Conservation (phyloP, 2,329 filamentous ascomycete species). For the Cyphellophora europaea region DNA sequence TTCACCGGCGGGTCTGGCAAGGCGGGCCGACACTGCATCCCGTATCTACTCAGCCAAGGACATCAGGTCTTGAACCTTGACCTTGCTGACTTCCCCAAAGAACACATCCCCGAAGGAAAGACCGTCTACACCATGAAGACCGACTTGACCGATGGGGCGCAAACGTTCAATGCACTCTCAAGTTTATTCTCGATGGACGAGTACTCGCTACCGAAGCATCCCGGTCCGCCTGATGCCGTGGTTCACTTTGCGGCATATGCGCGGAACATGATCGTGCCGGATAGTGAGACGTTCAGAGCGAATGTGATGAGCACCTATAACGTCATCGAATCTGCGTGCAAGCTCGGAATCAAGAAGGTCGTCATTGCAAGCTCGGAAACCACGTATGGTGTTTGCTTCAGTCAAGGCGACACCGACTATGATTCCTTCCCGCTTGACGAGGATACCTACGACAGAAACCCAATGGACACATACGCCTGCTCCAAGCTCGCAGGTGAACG, state of each 20-base stretch:
- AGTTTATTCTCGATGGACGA: conserved; percentile 47
- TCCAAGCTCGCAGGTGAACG: conserved; percentile 52
- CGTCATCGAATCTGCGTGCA: conserved; percentile 53
- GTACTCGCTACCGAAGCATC: conserved; percentile 33
- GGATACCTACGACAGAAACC: conserved; percentile 45
- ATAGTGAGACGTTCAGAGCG: conserved; percentile 48
- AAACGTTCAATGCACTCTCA: conserved; percentile 47
- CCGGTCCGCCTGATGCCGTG: conserved; percentile 46
- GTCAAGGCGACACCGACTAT: conserved; percentile 49
- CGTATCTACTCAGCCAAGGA: conserved; percentile 40
- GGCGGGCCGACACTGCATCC: conserved; percentile 46
- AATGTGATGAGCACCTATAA: conserved; percentile 53
- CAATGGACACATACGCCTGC: conserved; percentile 53
- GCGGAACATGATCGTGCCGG: conserved; percentile 51
- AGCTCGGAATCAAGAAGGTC: conserved; percentile 53
- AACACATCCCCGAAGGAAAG: conserved; percentile 26
- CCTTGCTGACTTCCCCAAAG: conserved; percentile 31
- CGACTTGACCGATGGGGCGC: conserved; percentile 46
- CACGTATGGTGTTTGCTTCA: conserved; percentile 53
- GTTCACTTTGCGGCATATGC: conserved; percentile 54
- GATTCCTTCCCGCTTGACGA: conserved; percentile 51
- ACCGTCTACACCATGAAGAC: conserved; percentile 45
- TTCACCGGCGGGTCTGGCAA: conserved; percentile 49
- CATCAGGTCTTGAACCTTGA: conserved; percentile 49
- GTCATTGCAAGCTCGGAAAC: conserved; percentile 52